Percentiles rank a stretch among this genome's conserved stretches.
Conservation (phyloP, 2,329 filamentous ascomycete genomes). For the Leptographium wingfieldii region DNA sequence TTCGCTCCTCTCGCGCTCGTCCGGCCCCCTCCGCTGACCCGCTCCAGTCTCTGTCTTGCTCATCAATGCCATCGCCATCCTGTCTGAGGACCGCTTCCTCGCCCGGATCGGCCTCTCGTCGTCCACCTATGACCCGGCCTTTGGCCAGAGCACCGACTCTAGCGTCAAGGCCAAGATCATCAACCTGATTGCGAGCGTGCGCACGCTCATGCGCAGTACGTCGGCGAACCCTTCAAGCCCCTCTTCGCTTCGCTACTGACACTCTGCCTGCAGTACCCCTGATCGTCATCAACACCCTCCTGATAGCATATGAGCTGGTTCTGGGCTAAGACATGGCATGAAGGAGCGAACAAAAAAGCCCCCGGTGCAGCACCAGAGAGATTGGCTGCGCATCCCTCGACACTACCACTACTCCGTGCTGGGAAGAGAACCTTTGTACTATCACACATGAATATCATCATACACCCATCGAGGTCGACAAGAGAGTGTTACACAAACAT, state of each 20-base stretch:
- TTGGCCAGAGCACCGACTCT: conserved; percentile 59
- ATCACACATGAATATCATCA: too few species aligned
- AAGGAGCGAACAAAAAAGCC: too few species aligned
- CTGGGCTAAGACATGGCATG: conserved; percentile 41
- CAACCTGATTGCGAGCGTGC: conserved; percentile 78
- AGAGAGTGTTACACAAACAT: too few species aligned
- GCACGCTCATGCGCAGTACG: conserved; percentile 87
- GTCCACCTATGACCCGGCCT: conserved; percentile 58
- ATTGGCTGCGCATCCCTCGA: too few species aligned
- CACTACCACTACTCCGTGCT: too few species aligned
- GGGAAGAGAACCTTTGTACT: too few species aligned
- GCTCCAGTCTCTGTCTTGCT: conserved; percentile 64
- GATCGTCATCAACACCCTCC: conserved; percentile 69
- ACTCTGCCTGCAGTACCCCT: conserved; percentile 53
- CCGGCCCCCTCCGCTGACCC: background rate
- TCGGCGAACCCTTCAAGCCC: conserved; percentile 13
- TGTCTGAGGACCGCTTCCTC: conserved; percentile 91
- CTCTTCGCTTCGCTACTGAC: background rate
- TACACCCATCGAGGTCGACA: too few species aligned
- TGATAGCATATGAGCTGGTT: conserved; percentile 72
- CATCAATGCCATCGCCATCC: conserved; percentile 84
- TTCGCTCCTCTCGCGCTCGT: too few species aligned
- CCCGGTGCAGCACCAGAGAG: too few species aligned
- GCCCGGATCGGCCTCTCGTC: conserved; percentile 76
- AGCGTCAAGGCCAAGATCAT: conserved; percentile 80